Evolutionary conservation across 257 asterid genomes (phyloP).

Genomic region (Euphrasia confusa): DNA sequence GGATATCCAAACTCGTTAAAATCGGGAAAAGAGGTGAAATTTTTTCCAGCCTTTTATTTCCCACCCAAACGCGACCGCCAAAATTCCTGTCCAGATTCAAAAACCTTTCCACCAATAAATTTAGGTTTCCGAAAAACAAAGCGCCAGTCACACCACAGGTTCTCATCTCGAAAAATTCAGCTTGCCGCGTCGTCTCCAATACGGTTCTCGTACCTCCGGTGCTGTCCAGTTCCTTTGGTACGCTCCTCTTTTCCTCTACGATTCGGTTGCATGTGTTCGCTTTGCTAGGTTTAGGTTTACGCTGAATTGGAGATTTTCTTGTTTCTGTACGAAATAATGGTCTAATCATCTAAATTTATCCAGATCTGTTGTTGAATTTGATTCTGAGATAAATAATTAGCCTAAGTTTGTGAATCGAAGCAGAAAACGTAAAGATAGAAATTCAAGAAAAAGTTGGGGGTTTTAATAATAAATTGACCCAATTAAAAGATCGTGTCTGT

Average conservation of each 20-base stretch:
- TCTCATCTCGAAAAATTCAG: background rate
- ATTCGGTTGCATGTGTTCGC: background rate
- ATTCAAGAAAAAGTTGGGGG: background rate
- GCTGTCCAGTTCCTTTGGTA: slow-evolving; percentile 24
- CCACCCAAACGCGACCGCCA: slow-evolving; percentile 55
- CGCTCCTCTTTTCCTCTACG: background rate
- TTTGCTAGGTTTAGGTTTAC: background rate
- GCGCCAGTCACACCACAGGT: too few species aligned
- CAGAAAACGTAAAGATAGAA: background rate
- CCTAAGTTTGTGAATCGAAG: background rate
- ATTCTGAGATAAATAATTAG: too few species aligned
- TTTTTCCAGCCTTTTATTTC: slow-evolving; percentile 5
- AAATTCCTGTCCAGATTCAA: slow-evolving; percentile 33
- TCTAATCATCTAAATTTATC: background rate
- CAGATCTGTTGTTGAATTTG: slow-evolving; percentile 24
- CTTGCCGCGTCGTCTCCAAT: slow-evolving; percentile 2
- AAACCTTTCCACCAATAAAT: slow-evolving; percentile 23
- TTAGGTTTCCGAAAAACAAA: too few species aligned
- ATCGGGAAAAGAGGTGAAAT: too few species aligned
- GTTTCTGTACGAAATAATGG: background rate
- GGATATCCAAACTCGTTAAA: too few species aligned
- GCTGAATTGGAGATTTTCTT: background rate
- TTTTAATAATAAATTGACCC: background rate
- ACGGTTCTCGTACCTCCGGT: background rate
- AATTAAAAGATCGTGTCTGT: too few species aligned